Conservation (phyloP, 1,139 yeast genomes). For the Arxiozyma slooffiae region DNA sequence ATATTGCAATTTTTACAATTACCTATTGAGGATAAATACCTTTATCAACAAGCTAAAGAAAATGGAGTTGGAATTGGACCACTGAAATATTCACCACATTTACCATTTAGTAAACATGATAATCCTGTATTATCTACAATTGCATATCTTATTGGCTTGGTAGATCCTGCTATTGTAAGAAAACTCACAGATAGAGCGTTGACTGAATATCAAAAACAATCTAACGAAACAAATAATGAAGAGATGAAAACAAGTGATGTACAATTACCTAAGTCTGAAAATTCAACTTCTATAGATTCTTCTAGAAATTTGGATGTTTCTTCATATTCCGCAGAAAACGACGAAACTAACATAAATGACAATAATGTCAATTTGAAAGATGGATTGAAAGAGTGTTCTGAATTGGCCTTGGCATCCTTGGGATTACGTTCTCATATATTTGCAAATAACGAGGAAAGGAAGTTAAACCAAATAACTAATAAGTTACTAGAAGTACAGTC, state of each 20-base stretch:
- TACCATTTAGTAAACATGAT: conserved; percentile 77
- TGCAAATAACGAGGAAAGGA: conserved; percentile 74
- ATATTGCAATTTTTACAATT: conserved; percentile 67
- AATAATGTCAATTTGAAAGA: background rate
- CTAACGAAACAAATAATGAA: conserved; percentile 40
- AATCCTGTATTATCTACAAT: conserved; percentile 89
- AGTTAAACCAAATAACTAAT: conserved; percentile 51
- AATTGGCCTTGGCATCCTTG: conserved; percentile 51
- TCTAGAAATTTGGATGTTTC: too few relatives aligned
- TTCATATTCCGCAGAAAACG: background rate
- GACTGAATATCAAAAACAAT: background rate
- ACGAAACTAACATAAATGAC: background rate
- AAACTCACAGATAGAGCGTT: conserved; percentile 49
- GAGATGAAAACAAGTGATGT: background rate
- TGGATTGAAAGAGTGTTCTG: conserved; percentile 38
- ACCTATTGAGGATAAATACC: conserved; percentile 70
- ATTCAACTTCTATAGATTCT: background rate
- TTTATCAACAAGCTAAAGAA: conserved; percentile 34
- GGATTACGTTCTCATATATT: conserved; percentile 81
- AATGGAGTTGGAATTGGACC: conserved; percentile 44
- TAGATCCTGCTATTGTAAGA: conserved; percentile 77
- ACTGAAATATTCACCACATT: conserved; percentile 70
- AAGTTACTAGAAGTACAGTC: conserved; percentile 62
- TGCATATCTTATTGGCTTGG: conserved; percentile 75
- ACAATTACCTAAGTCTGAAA: background rate